These are phyloP conservation scores for Aschersonia sp. DNA, from an alignment of 2,329 filamentous ascomycete genomes.

Conservation along the genomic window DNA sequence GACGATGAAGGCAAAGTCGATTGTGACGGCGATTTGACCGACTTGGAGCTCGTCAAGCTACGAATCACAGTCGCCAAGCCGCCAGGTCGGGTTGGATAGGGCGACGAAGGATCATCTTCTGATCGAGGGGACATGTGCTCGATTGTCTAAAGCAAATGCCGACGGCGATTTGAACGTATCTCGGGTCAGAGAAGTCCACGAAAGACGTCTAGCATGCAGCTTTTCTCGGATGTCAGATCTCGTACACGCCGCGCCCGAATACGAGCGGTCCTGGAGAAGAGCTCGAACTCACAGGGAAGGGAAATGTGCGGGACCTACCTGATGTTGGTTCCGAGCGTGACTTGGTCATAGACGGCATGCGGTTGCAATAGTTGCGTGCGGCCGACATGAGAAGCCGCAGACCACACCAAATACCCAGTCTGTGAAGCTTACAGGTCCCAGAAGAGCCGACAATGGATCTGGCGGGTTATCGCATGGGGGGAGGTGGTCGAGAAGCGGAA, in stretches of 20 bases:
- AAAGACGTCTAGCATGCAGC: not conserved
- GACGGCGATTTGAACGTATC: conserved; percentile 4
- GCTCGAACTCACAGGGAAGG: too few relatives aligned
- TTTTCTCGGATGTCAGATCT: too few relatives aligned
- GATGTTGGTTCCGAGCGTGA: too few relatives aligned
- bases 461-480: too few relatives aligned
- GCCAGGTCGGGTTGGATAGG: conserved; percentile 38
- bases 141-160: conserved; percentile 10
- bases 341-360: not conserved
- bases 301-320: too few relatives aligned
- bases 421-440: too few relatives aligned
- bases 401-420: not conserved
- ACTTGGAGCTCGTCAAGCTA: conserved; percentile 41
- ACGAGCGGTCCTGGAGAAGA: too few relatives aligned
- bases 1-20: conserved; percentile 24
- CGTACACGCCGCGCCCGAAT: too few relatives aligned
- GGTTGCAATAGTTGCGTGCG: not conserved
- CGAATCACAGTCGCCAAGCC: conserved; percentile 51
- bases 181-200: not conserved
- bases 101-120: conserved; percentile 39
- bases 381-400: not conserved
- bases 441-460: too few relatives aligned
- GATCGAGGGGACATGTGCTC: conserved; percentile 45
- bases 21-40: conserved; percentile 29
- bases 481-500: too few relatives aligned